phyloP scores from a whole-genome alignment of 2,329 filamentous ascomycete genomes.

The Talaromyces sp. region DNA sequence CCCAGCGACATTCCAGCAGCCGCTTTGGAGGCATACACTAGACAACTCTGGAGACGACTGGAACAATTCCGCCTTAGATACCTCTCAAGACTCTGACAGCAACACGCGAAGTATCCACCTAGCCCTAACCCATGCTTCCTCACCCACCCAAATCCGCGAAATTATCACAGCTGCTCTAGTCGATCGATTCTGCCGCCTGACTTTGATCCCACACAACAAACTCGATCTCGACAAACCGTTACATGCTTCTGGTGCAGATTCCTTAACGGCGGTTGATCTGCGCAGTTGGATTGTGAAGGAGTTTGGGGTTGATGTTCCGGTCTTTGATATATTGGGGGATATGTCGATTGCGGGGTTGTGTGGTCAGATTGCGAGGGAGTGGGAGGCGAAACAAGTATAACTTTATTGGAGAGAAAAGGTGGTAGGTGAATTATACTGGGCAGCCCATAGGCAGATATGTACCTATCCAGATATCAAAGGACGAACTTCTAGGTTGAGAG shows the following conservation, averaged over 20 bases:
- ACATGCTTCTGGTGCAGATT: not conserved
- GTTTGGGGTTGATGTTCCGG: not conserved
- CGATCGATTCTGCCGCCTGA: not conserved
- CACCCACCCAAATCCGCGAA: not conserved
- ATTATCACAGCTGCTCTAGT: not conserved
- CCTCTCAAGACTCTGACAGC: not conserved
- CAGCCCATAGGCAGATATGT: not conserved
- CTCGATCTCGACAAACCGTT: not conserved
- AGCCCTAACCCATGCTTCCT: not conserved
- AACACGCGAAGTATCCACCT: not conserved
- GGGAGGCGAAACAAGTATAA: not conserved
- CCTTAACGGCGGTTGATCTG: not conserved
- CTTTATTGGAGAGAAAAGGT: not conserved
- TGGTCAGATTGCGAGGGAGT: not conserved
- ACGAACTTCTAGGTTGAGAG: not conserved
- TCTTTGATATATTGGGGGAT: not conserved
- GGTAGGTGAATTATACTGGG: not conserved
- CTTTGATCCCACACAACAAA: not conserved
- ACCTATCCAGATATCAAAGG: not conserved
- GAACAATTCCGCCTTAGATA: not conserved
- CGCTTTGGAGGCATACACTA: not conserved
- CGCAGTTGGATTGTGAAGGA: constrained; percentile 15
- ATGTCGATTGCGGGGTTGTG: not conserved
- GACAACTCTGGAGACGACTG: not conserved
- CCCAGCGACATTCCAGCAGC: not conserved